These are phyloP conservation scores for Talaromyces wortmannii DNA, from an alignment of 495 filamentous ascomycete genomes.

Conservation along the genomic window DNA sequence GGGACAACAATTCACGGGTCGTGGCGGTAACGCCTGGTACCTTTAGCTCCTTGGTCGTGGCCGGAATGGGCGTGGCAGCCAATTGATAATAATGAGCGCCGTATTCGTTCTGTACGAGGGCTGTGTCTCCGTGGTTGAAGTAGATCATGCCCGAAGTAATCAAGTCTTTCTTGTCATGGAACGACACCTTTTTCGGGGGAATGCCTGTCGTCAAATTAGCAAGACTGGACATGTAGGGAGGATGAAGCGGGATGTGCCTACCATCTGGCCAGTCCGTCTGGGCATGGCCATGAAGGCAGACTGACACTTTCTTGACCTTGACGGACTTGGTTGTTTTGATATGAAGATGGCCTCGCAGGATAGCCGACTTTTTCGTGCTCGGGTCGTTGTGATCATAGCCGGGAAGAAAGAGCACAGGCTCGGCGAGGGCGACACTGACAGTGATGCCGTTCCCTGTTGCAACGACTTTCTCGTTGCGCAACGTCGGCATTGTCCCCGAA, in stretches of 20 bases:
- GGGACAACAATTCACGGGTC: conserved; percentile 34
- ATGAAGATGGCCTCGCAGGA: conserved; percentile 79
- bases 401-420: conserved; percentile 83
- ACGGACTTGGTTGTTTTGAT: conserved; percentile 80
- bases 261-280: conserved; percentile 97
- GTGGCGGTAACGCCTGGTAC: conserved; percentile 25
- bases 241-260: conserved; percentile 17
- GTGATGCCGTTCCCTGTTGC: conserved; percentile 66
- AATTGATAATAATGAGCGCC: conserved; percentile 39
- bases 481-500: conserved; percentile 20
- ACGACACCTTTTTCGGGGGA: conserved; percentile 78
- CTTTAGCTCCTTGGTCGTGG: conserved; percentile 41
- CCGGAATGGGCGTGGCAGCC: conserved; percentile 29
- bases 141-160: conserved; percentile 40
- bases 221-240: background rate
- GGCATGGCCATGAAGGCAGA: conserved; percentile 79
- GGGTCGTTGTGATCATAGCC: conserved; percentile 82
- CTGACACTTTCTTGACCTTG: conserved; percentile 89
- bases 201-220: conserved; percentile 52
- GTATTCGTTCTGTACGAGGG: conserved; percentile 59
- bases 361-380: conserved; percentile 63
- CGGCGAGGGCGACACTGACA: conserved; percentile 71
- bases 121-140: conserved; percentile 48
- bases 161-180: conserved; percentile 65
- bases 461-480: conserved; percentile 58